Evolutionary conservation across 768 basidiomycete species (phyloP).

Genomic region (Xerocomellus chrysenteron): DNA sequence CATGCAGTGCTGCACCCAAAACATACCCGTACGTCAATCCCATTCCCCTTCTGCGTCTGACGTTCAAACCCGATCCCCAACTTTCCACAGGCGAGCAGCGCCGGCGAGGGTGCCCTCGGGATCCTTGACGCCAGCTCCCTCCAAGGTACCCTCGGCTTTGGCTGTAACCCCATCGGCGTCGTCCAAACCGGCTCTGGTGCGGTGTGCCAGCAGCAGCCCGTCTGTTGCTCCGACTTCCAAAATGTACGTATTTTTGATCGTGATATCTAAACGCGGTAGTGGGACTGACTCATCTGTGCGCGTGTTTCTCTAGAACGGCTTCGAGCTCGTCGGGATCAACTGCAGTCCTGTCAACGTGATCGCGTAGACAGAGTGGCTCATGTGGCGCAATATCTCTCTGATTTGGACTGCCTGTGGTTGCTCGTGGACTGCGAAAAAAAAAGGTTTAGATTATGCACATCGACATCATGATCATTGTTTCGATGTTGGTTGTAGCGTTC

Average conservation of each 20-base stretch:
- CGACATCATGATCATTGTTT: not conserved
- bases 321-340: not conserved
- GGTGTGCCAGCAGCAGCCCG: not conserved
- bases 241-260: not conserved
- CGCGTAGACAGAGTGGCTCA: not conserved
- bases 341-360: conserved; percentile 9
- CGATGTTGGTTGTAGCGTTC: not conserved
- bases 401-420: conserved; percentile 2
- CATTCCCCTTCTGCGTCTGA: not conserved
- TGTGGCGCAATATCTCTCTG: not conserved
- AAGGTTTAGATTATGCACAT: not conserved
- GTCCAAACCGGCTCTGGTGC: not conserved
- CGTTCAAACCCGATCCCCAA: too few species aligned
- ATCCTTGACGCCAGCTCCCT: not conserved
- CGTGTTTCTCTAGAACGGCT: not conserved
- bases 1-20: conserved; percentile 8
- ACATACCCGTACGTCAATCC: not conserved
- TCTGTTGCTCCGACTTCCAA: conserved; percentile 2
- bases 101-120: fast-evolving
- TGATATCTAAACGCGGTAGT: not conserved
- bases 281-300: not conserved
- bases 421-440: not conserved
- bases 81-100: not conserved
- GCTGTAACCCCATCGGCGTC: not conserved
- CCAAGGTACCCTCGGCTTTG: not conserved